Percentiles rank a stretch among this genome's conserved stretches.
These are phyloP conservation scores for Hondaea fermentalgiana DNA, from an alignment of 108 stramenopile species.

Conservation along the genomic window DNA sequence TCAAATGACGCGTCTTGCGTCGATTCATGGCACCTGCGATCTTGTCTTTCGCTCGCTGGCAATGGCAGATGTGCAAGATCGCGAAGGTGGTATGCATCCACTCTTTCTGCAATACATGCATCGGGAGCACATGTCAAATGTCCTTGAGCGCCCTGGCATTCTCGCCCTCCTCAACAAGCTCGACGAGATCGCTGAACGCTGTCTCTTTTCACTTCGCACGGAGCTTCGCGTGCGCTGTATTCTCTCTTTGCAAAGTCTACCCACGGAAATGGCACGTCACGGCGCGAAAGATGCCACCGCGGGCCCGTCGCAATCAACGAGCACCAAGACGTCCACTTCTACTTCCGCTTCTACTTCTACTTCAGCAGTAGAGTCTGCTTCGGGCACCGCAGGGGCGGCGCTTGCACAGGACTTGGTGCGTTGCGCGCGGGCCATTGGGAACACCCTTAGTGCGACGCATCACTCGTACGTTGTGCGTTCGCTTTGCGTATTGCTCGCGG, in stretches of 20 bases:
- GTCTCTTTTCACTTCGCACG: background rate
- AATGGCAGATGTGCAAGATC: background rate
- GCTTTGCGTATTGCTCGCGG: background rate
- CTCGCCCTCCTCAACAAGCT: background rate
- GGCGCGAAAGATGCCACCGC: background rate
- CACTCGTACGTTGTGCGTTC: background rate
- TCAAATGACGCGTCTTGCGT: background rate
- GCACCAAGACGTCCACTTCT: no score
- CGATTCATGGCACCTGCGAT: background rate
- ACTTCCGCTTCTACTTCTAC: no score
- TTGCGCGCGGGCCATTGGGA: background rate
- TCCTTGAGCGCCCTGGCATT: background rate
- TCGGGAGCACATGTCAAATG: background rate
- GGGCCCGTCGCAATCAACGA: no score
- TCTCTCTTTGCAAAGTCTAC: background rate
- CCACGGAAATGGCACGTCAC: background rate
- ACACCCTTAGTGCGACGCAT: background rate
- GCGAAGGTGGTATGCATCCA: background rate
- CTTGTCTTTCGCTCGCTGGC: background rate
- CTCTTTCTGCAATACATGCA: background rate
- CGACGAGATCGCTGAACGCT: background rate
- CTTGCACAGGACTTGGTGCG: background rate
- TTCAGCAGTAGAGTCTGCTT: background rate
- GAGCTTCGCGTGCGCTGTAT: constrained; percentile 6
- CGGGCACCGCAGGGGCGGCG: background rate